A percentile compares a stretch with the other conserved stretches of the same genome.
These are phyloP conservation scores for Lepraria neglecta DNA, from an alignment of 495 filamentous ascomycete genomes.

Conservation along the genomic window DNA sequence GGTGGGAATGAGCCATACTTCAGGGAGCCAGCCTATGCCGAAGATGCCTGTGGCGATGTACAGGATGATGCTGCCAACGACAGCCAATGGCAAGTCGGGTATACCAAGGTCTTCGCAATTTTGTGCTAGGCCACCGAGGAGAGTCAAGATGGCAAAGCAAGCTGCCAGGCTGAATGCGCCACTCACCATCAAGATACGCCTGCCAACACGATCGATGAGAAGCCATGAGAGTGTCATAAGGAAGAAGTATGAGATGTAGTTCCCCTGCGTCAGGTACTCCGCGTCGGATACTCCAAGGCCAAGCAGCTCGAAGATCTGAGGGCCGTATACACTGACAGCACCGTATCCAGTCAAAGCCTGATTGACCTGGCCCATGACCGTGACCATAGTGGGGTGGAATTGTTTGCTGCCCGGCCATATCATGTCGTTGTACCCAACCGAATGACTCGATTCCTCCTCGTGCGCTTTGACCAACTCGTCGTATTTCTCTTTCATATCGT, in stretches of 20 bases:
- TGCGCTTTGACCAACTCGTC: conserved; percentile 43
- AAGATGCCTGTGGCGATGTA: conserved; percentile 50
- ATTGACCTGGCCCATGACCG: conserved; percentile 52
- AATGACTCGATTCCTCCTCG: conserved; percentile 42
- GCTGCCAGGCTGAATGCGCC: conserved; percentile 39
- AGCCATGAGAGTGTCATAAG: conserved; percentile 51
- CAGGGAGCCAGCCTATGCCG: conserved; percentile 51
- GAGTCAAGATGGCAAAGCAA: conserved; percentile 43
- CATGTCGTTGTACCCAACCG: conserved; percentile 46
- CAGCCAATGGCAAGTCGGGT: conserved; percentile 35
- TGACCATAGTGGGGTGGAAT: conserved; percentile 50
- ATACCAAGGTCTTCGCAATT: conserved; percentile 33
- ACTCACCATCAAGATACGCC: conserved; percentile 46
- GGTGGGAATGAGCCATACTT: conserved; percentile 53
- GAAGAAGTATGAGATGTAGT: conserved; percentile 50
- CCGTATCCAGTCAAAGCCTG: conserved; percentile 52
- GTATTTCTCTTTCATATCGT: conserved; percentile 38
- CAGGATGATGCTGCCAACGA: conserved; percentile 42
- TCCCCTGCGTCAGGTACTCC: conserved; percentile 47
- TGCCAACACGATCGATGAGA: conserved; percentile 46
- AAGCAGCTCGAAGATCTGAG: conserved; percentile 52
- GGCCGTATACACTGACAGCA: conserved; percentile 53
- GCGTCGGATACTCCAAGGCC: conserved; percentile 40
- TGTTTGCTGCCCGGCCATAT: conserved; percentile 35
- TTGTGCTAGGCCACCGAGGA: conserved; percentile 41